Conservation (phyloP, 2,329 filamentous ascomycete genomes). For the Pyricularia grisea region DNA sequence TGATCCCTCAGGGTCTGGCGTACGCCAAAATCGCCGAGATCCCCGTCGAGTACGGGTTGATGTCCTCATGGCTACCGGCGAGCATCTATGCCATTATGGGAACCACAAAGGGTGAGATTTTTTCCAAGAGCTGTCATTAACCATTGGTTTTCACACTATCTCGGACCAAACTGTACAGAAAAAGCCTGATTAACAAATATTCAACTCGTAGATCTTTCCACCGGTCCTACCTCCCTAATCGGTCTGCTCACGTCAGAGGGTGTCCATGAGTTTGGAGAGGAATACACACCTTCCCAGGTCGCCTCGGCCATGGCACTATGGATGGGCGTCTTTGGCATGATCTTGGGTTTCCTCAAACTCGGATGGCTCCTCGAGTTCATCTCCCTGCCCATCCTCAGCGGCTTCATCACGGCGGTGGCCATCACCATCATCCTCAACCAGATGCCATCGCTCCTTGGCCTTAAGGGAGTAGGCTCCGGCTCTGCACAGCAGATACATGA, state of each 20-base stretch:
- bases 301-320: slow-evolving; percentile 53
- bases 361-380: slow-evolving; percentile 59
- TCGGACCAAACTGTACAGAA: too few species aligned
- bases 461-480: slow-evolving; percentile 37
- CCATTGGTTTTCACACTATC: too few species aligned
- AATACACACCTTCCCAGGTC: slow-evolving; percentile 44
- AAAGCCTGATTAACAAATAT: slow-evolving; percentile 3
- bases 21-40: slow-evolving; percentile 55
- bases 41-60: slow-evolving; percentile 49
- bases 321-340: slow-evolving; percentile 51
- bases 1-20: slow-evolving; percentile 52
- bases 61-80: slow-evolving; percentile 50
- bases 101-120: slow-evolving; percentile 44
- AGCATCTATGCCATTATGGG: slow-evolving; percentile 50
- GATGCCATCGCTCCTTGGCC: slow-evolving; percentile 49
- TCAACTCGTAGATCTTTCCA: slow-evolving; percentile 40
- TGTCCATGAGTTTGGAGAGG: slow-evolving; percentile 39
- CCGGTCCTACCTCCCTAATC: slow-evolving; percentile 55
- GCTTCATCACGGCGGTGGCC: slow-evolving; percentile 57
- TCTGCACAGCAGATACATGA: slow-evolving; percentile 50
- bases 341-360: slow-evolving; percentile 51
- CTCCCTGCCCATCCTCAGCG: slow-evolving; percentile 52
- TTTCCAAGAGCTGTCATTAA: neutral
- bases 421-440: slow-evolving; percentile 59
- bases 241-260: slow-evolving; percentile 55